Conservation (phyloP, 73 alveolate genomes). For the Halteria grandinella region DNA sequence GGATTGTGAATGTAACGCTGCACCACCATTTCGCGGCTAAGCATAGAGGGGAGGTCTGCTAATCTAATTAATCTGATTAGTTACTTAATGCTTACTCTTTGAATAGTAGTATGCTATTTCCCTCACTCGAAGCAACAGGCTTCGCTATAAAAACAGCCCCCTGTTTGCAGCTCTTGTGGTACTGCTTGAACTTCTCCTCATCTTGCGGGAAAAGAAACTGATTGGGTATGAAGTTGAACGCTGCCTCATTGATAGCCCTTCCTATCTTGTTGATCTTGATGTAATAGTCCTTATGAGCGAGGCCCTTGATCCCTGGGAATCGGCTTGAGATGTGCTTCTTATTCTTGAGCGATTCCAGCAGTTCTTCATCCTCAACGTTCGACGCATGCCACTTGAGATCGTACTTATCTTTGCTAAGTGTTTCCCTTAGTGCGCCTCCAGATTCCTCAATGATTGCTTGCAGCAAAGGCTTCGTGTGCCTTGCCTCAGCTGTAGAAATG, state of each 20-base stretch:
- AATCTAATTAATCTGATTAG: not conserved
- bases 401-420: conserved; percentile 35
- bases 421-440: conserved; percentile 28
- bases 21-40: conserved; percentile 68
- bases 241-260: conserved; percentile 11
- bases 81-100: conserved; percentile 47
- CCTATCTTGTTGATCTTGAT: conserved; percentile 17
- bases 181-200: conserved; percentile 53
- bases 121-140: conserved; percentile 79
- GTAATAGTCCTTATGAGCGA: conserved; percentile 58
- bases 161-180: conserved; percentile 34
- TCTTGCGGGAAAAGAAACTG: conserved; percentile 76
- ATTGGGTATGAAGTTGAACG: conserved; percentile 69
- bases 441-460: conserved; percentile 19
- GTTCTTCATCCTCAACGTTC: conserved; percentile 23
- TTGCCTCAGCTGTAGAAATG: conserved; percentile 55
- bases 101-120: conserved; percentile 75
- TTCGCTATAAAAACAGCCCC: conserved; percentile 68
- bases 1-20: conserved; percentile 89
- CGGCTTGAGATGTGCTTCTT: conserved; percentile 42
- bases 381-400: conserved; percentile 46
- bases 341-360: conserved; percentile 14
- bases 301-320: conserved; percentile 72
- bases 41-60: conserved; percentile 23
- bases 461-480: conserved; percentile 34